Base-by-base conservation (phyloP, 1,284 basidiomycete species). In the Vanrija sp. region DNA sequence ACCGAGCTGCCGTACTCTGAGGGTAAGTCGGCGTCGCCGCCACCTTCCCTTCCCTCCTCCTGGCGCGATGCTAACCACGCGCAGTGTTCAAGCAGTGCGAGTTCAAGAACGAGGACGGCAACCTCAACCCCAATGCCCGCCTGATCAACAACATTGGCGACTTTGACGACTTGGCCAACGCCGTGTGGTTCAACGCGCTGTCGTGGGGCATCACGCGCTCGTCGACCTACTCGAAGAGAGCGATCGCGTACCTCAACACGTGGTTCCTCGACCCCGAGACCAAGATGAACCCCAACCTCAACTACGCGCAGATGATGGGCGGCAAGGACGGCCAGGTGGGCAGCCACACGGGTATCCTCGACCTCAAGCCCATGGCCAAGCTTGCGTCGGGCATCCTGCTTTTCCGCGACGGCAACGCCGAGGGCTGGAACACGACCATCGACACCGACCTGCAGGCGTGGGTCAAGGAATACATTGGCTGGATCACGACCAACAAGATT, bases 241-340 rank as follows among this genome's bases (percentile, higher is more conserved):
- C 61, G 43, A 51, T 57, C 19, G 23, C 49, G 38, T 60, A 54
- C 51, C 51, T 66, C 38, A 25, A 60, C 43, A 58, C 58, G 14
- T 66, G 61, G 53, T 88, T 87, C 78, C 72, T 87, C 15, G 78
- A 85, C 58, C 55, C 77, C 0, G 74, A 71, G 6, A 86, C 84
- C 0, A 76, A 68, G 21, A 86, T 88, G 83, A 84, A 85, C 61
- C 86, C 86, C 3, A 84, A 86, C 67, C 74, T 88, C 55, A 80
- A 84, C 62, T 88, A 82, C 64, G 84, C 81, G 0, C 86, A 88
- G 65, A 79, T 85, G 69, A 69, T 82, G 28, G 81, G 86, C 5
- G 86, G 86, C 0, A 85, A 85, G 19, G 46, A 51, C 10, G 49
- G 51, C 12, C 58, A 61, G 45, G 29, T 23, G 10, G 66, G 64